Evolutionary conservation across 495 filamentous ascomycete genomes (phyloP), one percentile per base, ranked within the genome.

Genomic region (Podospora conica): DNA sequence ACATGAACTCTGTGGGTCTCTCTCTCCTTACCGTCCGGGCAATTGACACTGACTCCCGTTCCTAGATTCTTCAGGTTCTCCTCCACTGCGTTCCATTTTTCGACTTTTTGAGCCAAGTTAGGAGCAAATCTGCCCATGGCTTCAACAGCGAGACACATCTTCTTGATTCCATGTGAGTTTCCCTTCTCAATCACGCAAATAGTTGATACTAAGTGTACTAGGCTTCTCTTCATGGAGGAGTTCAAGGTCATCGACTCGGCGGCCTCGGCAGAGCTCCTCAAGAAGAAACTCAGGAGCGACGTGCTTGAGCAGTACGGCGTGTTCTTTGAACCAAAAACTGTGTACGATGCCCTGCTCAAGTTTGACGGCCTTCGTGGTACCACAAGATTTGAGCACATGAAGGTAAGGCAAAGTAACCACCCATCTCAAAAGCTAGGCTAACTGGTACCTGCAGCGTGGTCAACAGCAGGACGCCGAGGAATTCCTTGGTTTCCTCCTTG

Each of bases 381-480:
- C 40, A n/a, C 40, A 48, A n/a, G 92, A 57, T 98, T 98, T 77
- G 85, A 91, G 22, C 88, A 90, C 70, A 97, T 98, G 95, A 85
- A 89, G 73, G 88, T 93, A 82, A 75, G 86, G 25, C 58, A 15
- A 28, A 66, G 5, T 55, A 60, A 20, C 60, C 15, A 20, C 24
- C 58, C 63, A 12, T 31, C 23, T 23, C 15, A 22, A 22, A 63
- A 20, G 23, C 60, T 10, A 21, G 40, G 11, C 69, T 63, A 69
- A 61, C 81, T 63, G 28, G 24, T 64, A n/a, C 63, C 12, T 25
- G 21, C 63, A 92, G 88, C 89, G 93, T 59, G 95, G 95, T 2
- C 96, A 98, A 65, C 95, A 98, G 74, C 93, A 98, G 82, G 95
- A 98, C 80, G 96, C 96, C 9, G 92, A 98, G 74, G 95, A 98